A percentile compares a stretch with the other conserved stretches of the same genome.
These are phyloP conservation scores for Orbilia brochopaga DNA, from an alignment of 2,329 filamentous ascomycete genomes.

Conservation along the genomic window DNA sequence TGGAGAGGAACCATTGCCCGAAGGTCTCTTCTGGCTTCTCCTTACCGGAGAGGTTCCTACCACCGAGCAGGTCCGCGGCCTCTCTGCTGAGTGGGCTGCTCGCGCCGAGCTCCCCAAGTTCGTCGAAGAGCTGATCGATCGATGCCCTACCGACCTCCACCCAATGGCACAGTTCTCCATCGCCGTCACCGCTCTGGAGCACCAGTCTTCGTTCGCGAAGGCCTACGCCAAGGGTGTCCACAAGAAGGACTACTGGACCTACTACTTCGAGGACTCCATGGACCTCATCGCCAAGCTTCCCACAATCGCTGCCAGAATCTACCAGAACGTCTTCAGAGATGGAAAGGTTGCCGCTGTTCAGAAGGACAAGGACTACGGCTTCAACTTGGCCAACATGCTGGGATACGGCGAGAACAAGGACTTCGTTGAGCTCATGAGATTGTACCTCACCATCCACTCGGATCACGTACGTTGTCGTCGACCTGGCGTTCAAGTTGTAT, in stretches of 20 bases:
- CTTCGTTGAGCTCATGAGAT: constrained; percentile 97
- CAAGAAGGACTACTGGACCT: constrained; percentile 99
- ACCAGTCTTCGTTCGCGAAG: constrained; percentile 96
- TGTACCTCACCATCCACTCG: constrained; percentile 99
- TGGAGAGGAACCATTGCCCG: constrained; percentile 93
- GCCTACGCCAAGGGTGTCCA: constrained; percentile 98
- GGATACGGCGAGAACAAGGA: constrained; percentile 93
- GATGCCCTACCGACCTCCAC: constrained; percentile 98
- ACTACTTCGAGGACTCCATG: constrained; percentile 99
- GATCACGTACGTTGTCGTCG: constrained; percentile 69
- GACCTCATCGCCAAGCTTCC: constrained; percentile 99
- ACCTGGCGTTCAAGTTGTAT: not conserved
- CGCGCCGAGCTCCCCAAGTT: constrained; percentile 97
- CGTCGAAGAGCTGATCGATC: constrained; percentile 98
- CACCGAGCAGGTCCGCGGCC: constrained; percentile 97
- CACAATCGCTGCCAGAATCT: constrained; percentile 96
- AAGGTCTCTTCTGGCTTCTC: constrained; percentile 99
- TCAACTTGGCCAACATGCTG: constrained; percentile 99
- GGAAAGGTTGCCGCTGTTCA: constrained; percentile 95
- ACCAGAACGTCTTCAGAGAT: constrained; percentile 99
- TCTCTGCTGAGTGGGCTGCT: constrained; percentile 98
- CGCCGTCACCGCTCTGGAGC: constrained; percentile 96
- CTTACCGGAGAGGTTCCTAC: constrained; percentile 95
- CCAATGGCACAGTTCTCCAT: constrained; percentile 99
- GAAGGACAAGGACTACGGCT: constrained; percentile 99